Base-by-base conservation (phyloP, 331 rosid species). In the Malus hybrid region DNA sequence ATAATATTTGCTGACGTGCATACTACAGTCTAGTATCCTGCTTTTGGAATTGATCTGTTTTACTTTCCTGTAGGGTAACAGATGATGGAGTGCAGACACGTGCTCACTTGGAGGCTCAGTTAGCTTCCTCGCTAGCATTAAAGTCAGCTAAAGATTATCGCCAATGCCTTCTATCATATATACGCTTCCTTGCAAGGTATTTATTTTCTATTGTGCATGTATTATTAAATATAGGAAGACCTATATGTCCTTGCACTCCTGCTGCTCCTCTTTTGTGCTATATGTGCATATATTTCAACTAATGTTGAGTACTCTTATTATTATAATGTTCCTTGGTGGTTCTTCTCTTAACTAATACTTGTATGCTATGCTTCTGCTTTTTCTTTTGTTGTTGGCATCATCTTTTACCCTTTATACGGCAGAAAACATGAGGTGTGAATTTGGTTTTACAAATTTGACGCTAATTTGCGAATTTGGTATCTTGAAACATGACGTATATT, bases 1-100 rank as follows among this genome's bases (percentile, higher is more conserved):
- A 57, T 34, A 22, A 15, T 14, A 34, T 57, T 14, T 39, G 27
- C 36, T 39, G 67, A 33, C 16, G 16, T 55, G 19, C 27, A 18
- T 27, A 68, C 18, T 71, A 20, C 24, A 32, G 60, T 32, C 28
- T 61, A 32, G 61, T 33, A 28, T 83, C 57, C 61, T 27, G 63
- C 66, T 70, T 36, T 61, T 36, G 28, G 55, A 27, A 71, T 74
- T 82, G 28, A 78, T 66, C 18, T 20, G 79, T 76, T 72, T 15
- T 69, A 57, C 73, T 66, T 60, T 80, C 80, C 22, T 81, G 48
- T 84, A 94, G 99, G 84, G 88, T 92, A 62, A 94, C 99, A 11
- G 99, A 92, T 67, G 96, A 94, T 77, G 99, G 99, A 56, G 89
- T 84, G 76, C 97, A 94, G 87, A 94, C 99, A 71, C 96, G 99